Conservation (phyloP, 352 stramenopile genomes). For the Discostella stelligera region DNA sequence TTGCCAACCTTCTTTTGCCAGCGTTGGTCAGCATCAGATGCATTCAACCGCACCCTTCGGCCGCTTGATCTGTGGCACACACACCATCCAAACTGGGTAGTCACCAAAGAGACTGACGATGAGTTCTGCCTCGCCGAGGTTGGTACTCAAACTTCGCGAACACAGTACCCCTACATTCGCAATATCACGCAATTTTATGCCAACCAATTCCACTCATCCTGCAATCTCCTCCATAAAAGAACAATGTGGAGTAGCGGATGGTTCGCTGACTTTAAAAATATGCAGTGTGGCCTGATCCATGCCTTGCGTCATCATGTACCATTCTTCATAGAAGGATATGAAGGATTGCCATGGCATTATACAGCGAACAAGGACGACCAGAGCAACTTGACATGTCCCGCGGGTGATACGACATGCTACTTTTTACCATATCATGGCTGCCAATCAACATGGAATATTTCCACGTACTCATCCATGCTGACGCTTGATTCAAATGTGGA, state of each 20-base stretch:
- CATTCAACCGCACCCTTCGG: not conserved
- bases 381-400: slow-evolving; percentile 13
- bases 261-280: slow-evolving; percentile 28
- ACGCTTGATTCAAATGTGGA: not conserved
- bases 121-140: slow-evolving; percentile 32
- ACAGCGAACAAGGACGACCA: slow-evolving; percentile 19
- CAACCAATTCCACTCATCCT: slow-evolving; percentile 23
- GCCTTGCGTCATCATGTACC: slow-evolving; percentile 11
- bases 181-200: slow-evolving; percentile 29
- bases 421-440: slow-evolving; percentile 31
- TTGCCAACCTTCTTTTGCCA: no score
- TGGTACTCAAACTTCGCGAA: not conserved
- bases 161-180: not conserved
- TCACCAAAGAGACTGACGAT: slow-evolving; percentile 14
- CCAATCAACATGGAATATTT: not conserved
- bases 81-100: slow-evolving; percentile 35
- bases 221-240: slow-evolving; percentile 1
- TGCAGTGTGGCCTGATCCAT: slow-evolving; percentile 29
- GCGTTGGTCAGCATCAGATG: not conserved
- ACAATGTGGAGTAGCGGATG: slow-evolving; percentile 32
- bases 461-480: not conserved
- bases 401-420: slow-evolving; percentile 37
- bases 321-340: not conserved
- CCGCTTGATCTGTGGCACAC: slow-evolving; percentile 45
- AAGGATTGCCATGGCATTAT: slow-evolving; percentile 34